These are phyloP conservation scores for Blepharisma stoltei DNA, from an alignment of 73 alveolate species.

Conservation along the genomic window DNA sequence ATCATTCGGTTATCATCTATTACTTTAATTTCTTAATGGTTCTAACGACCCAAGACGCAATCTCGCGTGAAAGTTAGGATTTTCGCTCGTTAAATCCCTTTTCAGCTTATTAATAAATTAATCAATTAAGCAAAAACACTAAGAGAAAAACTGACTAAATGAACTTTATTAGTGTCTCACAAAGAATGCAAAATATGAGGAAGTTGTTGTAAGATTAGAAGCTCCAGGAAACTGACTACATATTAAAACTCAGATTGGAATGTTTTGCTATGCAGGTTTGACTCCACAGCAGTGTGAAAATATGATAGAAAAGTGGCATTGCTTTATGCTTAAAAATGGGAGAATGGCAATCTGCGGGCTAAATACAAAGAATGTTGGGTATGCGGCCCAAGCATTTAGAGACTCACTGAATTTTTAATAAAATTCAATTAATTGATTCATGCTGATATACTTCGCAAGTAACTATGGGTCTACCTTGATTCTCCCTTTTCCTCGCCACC, in stretches of 20 bases:
- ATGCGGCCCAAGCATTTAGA: constrained; percentile 86
- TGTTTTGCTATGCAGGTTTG: constrained; percentile 95
- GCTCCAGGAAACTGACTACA: constrained; percentile 91
- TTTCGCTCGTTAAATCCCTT: too few species aligned
- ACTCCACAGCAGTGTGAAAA: constrained; percentile 82
- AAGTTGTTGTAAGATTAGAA: constrained; percentile 40
- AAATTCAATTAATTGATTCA: too few species aligned
- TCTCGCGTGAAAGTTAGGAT: too few species aligned
- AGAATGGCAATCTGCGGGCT: constrained; percentile 90
- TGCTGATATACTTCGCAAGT: too few species aligned
- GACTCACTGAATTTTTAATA: constrained; percentile 60
- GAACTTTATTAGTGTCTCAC: constrained; percentile 69
- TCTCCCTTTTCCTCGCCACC: too few species aligned
- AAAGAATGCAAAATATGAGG: constrained; percentile 70
- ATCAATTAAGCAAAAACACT: too few species aligned
- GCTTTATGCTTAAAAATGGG: constrained; percentile 80
- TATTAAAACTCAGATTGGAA: constrained; percentile 85
- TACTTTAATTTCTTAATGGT: too few species aligned
- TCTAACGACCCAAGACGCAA: too few species aligned
- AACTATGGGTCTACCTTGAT: too few species aligned
- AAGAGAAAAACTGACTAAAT: constrained; percentile 61
- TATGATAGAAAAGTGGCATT: constrained; percentile 78
- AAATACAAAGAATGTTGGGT: constrained; percentile 80
- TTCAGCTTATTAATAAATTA: too few species aligned
- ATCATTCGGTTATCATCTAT: too few species aligned